Base-by-base conservation (phyloP, 139 green algal genomes). In the Microglena sp. region DNA sequence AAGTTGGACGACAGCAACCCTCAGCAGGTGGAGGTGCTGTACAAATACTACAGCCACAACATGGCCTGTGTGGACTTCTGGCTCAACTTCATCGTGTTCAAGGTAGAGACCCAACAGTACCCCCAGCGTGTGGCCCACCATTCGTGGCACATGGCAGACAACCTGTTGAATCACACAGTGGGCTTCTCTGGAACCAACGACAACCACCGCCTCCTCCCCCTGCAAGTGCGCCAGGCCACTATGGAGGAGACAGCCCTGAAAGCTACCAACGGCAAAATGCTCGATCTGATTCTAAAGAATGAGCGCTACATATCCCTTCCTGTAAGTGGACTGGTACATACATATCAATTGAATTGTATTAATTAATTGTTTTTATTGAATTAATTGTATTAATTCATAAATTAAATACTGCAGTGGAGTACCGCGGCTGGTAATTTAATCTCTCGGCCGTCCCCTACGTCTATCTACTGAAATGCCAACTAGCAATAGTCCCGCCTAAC, bases 221-320 rank as follows among this genome's bases (percentile, higher is more conserved):
- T 81, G 43, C 65, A 77, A 55, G 73, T 86, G 66, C 34, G 68
- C 11, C 63, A 79, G 64, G 31, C 62, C n/a, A 11, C 28, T 1
- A 24, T 45, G 27, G 28, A n/a, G 21, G 56, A 77, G 53, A 28
- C 24, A 0, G 31, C 36, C 2, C 66, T 86, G 45, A 27, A n/a
- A 0, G 82, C 45, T 24, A 86, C 82, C 28, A 80, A 88, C 65
- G 77, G 79, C 55, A 81, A 77, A 67, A 88, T 88, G 82, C 74
- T 86, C 46, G 29, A 65, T 5, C 33, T 86, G 2, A 62, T 88
- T 30, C 50, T 80, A 57, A 22, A 55, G 2, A 57, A 74, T 55
- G 72, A 18, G 53, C 46, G 7, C n/a, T n/a, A n/a, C n/a, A 28
- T 58, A 58, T 28, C 29, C 46, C 15, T 32, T n/a, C 5, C 46